Percentiles rank a stretch among this genome's conserved stretches.
phyloP scores from a whole-genome alignment of 805 yeast genomes.

The Wickerhamiella slavikovae region DNA sequence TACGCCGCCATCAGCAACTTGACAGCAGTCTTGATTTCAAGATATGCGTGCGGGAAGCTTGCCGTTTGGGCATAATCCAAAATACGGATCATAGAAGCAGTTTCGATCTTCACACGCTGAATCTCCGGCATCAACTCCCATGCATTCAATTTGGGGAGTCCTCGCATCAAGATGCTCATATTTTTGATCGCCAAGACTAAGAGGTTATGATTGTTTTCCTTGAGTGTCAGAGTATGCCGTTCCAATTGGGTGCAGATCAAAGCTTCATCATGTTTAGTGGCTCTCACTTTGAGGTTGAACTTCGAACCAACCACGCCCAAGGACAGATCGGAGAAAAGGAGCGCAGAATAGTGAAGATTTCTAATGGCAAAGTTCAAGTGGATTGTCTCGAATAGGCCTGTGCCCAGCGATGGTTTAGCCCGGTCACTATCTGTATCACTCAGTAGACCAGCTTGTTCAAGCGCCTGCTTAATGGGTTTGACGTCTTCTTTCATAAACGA shows the following conservation, averaged over 20 bases:
- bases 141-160: slow-evolving; percentile 4
- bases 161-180: slow-evolving; percentile 2
- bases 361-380: slow-evolving; percentile 1
- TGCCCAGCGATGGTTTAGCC: background rate
- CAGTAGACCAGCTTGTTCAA: no score
- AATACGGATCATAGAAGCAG: slow-evolving; percentile 1
- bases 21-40: no score
- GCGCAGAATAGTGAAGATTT: no score
- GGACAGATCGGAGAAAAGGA: background rate
- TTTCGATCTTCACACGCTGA: slow-evolving; percentile 3
- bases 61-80: slow-evolving; percentile 1
- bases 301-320: slow-evolving; percentile 1
- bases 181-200: slow-evolving; percentile 2
- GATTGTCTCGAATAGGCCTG: slow-evolving; percentile 1
- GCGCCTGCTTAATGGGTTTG: background rate
- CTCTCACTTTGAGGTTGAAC: slow-evolving; percentile 1
- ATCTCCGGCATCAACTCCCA: slow-evolving; percentile 2
- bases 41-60: no score
- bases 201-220: background rate
- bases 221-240: slow-evolving; percentile 1
- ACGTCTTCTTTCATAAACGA: slow-evolving; percentile 6
- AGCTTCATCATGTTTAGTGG: slow-evolving; percentile 2
- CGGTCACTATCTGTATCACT: background rate
- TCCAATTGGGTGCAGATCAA: slow-evolving; percentile 2
- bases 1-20: no score